A percentile compares a stretch with the other conserved stretches of the same genome.
phyloP scores from a whole-genome alignment of 2,329 filamentous ascomycete species.

The Didymella pomorum region DNA sequence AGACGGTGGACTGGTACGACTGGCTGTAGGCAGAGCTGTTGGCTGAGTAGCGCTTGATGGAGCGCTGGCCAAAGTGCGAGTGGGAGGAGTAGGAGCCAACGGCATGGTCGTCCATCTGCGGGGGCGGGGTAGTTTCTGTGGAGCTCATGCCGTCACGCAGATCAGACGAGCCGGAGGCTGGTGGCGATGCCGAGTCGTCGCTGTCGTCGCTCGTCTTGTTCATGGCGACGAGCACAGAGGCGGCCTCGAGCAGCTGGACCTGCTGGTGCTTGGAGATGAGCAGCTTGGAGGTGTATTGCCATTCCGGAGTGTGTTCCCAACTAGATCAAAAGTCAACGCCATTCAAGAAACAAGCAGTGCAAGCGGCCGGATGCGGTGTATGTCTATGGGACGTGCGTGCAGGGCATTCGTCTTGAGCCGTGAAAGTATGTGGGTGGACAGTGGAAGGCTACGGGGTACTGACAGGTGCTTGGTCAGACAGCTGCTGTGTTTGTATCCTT shows the following conservation, averaged over 20 bases:
- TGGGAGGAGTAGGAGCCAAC: slow-evolving; percentile 55
- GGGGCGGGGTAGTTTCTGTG: slow-evolving; percentile 90
- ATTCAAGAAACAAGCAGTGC: slow-evolving; percentile 24
- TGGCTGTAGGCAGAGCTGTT: slow-evolving; percentile 67
- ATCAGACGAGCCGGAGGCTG: slow-evolving; percentile 81
- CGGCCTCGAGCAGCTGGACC: slow-evolving; percentile 95
- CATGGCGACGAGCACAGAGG: slow-evolving; percentile 95
- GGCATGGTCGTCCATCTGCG: slow-evolving; percentile 71
- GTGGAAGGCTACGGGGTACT: slow-evolving; percentile 68
- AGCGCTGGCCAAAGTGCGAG: slow-evolving; percentile 45
- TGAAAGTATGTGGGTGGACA: slow-evolving; percentile 55
- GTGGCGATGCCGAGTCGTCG: slow-evolving; percentile 85
- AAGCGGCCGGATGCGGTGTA: slow-evolving; percentile 8
- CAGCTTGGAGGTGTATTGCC: slow-evolving; percentile 95
- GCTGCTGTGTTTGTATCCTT: slow-evolving; percentile 99
- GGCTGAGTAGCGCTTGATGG: slow-evolving; percentile 57
- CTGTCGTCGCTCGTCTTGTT: slow-evolving; percentile 71
- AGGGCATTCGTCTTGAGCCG: slow-evolving; percentile 52
- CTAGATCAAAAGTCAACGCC: slow-evolving; percentile 63
- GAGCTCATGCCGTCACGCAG: slow-evolving; percentile 80
- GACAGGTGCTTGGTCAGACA: slow-evolving; percentile 99
- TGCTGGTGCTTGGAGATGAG: slow-evolving; percentile 99
- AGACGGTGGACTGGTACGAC: slow-evolving; percentile 80
- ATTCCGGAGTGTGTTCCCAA: slow-evolving; percentile 99
- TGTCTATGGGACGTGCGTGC: slow-evolving; percentile 22